These are phyloP conservation scores for Coprinellus aureogranulatus DNA, from an alignment of 768 basidiomycete species.

Conservation along the genomic window DNA sequence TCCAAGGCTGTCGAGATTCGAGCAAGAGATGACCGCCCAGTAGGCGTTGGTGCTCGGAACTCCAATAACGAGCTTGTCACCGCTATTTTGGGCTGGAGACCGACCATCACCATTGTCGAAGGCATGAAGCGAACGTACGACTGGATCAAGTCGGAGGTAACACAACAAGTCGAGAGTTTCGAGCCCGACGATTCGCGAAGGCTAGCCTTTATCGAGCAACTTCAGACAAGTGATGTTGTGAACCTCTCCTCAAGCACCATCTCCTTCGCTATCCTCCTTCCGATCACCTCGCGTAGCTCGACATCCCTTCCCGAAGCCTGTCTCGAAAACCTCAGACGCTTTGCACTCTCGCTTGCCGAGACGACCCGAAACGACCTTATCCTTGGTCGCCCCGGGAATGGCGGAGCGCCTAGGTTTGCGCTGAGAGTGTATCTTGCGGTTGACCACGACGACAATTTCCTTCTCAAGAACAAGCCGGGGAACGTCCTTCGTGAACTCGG, in stretches of 20 bases:
- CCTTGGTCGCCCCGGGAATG: neutral
- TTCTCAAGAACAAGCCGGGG: conserved; percentile 37
- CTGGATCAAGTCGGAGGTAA: conserved; percentile 48
- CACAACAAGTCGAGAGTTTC: neutral
- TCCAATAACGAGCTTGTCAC: conserved; percentile 45
- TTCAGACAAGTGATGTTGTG: conserved; percentile 37
- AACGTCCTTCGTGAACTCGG: conserved; percentile 34
- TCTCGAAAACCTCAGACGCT: conserved; percentile 38
- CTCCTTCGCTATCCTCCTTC: conserved; percentile 53
- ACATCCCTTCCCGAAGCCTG: conserved; percentile 31
- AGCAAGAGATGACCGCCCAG: conserved; percentile 28
- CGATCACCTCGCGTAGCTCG: conserved; percentile 52
- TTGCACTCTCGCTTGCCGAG: conserved; percentile 40
- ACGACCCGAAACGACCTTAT: conserved; percentile 48
- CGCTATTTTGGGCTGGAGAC: conserved; percentile 39
- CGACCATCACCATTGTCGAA: conserved; percentile 36
- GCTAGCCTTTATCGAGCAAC: neutral
- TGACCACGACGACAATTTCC: conserved; percentile 46
- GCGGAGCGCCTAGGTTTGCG: conserved; percentile 30
- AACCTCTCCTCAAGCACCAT: conserved; percentile 31
- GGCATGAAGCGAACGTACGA: conserved; percentile 45
- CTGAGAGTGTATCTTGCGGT: conserved; percentile 52
- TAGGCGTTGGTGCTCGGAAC: conserved; percentile 51
- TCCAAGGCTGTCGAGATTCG: conserved; percentile 25
- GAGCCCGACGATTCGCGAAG: conserved; percentile 11